phyloP scores from a whole-genome alignment of 164 flowering plant species.

The Liquidambar formosana region DNA sequence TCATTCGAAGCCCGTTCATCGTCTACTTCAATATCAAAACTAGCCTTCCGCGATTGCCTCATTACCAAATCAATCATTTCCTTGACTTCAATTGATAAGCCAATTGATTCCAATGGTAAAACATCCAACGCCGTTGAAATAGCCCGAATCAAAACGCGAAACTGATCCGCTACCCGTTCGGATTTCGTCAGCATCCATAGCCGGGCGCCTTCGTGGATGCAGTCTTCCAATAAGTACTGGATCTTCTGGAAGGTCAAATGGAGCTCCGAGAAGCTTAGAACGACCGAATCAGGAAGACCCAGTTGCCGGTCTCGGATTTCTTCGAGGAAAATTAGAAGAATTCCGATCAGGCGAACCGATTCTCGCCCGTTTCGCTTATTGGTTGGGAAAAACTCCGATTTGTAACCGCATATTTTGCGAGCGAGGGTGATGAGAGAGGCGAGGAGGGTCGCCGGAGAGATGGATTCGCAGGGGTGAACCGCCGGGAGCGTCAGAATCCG shows the following conservation, averaged over 20 bases:
- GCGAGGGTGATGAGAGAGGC: conserved; percentile 36
- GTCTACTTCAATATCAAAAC: conserved; percentile 25
- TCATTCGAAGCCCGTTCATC: conserved; percentile 22
- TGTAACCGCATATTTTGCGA: conserved; percentile 26
- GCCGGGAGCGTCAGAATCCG: conserved; percentile 62
- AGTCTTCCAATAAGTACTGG: conserved; percentile 39
- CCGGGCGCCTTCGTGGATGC: conserved; percentile 34
- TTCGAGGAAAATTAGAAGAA: conserved; percentile 35
- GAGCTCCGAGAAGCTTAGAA: conserved; percentile 47
- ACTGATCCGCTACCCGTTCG: conserved; percentile 31
- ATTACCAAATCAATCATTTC: conserved; percentile 34
- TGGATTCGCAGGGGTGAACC: conserved; percentile 43
- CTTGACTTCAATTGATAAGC: conserved; percentile 27
- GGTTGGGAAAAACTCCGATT: conserved; percentile 21
- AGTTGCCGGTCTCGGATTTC: conserved; percentile 26
- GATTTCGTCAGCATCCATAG: conserved; percentile 45
- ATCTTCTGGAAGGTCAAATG: conserved; percentile 57
- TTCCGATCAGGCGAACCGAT: conserved; percentile 24
- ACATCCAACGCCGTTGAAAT: conserved; percentile 39
- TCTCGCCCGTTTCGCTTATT: conserved; percentile 35
- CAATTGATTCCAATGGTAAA: conserved; percentile 19
- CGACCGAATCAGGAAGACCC: conserved; percentile 12
- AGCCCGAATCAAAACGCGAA: conserved; percentile 29
- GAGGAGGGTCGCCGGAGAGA: conserved; percentile 39
- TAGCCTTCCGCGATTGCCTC: conserved; percentile 33